phyloP scores from a whole-genome alignment of 2,329 filamentous ascomycete genomes.

The Tolypocladium tropicale region DNA sequence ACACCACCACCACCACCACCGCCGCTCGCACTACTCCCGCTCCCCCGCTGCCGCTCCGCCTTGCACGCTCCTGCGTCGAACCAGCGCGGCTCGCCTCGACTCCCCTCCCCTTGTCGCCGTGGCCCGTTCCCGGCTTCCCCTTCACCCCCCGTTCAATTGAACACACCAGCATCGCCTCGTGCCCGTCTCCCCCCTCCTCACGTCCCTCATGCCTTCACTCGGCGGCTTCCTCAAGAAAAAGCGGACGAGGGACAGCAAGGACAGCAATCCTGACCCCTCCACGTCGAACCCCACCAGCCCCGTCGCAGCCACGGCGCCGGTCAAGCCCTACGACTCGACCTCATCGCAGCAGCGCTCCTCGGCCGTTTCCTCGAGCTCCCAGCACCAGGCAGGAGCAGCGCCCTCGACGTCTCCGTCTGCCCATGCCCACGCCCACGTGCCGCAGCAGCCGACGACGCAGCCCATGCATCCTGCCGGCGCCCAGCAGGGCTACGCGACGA shows the following conservation, averaged over 20 bases:
- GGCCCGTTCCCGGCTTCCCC: not conserved
- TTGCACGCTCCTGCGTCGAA: not conserved
- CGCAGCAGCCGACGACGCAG: constrained; percentile 5
- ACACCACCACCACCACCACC: not conserved
- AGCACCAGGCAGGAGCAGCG: constrained; percentile 4
- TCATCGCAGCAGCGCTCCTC: constrained; percentile 14
- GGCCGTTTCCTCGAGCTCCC: constrained; percentile 11
- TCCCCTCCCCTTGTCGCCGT: not conserved
- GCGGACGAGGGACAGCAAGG: constrained; percentile 78
- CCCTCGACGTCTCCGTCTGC: constrained; percentile 9
- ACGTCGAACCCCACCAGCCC: constrained; percentile 56
- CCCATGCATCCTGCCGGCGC: constrained; percentile 15
- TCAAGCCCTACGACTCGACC: constrained; percentile 36
- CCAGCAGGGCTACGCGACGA: constrained; percentile 13
- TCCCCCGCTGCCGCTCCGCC: not conserved
- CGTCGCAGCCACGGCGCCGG: constrained; percentile 45
- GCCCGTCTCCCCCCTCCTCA: constrained; percentile 3
- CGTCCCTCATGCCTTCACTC: constrained; percentile 70
- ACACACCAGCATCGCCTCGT: constrained; percentile 1
- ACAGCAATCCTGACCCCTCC: constrained; percentile 48
- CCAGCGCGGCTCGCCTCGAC: not conserved
- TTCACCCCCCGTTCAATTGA: not conserved
- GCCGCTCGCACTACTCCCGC: not conserved
- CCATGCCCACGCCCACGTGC: constrained; percentile 8
- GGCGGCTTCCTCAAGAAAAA: constrained; percentile 97